Evolutionary conservation across 768 basidiomycete species (phyloP).

Genomic region (Kwoniella sp.): DNA sequence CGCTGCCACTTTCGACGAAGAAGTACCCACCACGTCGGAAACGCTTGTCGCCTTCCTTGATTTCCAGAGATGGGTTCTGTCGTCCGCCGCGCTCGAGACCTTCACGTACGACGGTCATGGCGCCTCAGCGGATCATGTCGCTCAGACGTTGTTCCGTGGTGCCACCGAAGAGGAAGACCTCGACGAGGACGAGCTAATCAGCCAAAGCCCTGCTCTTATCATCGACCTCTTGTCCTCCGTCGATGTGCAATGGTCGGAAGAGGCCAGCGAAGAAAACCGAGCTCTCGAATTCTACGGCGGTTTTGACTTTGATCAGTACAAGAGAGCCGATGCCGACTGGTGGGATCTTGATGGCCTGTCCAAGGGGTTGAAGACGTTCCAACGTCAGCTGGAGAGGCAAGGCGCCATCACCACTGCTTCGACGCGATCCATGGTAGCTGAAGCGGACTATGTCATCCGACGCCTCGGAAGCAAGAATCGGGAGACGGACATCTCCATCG

Average conservation of each 20-base stretch:
- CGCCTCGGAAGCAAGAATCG: slow-evolving; percentile 87
- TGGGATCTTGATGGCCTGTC: slow-evolving; percentile 63
- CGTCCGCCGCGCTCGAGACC: slow-evolving; percentile 81
- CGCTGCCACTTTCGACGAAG: slow-evolving; percentile 14
- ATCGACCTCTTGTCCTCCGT: slow-evolving; percentile 86
- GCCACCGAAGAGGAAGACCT: slow-evolving; percentile 58
- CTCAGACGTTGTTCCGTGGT: slow-evolving; percentile 75
- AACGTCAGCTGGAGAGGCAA: slow-evolving; percentile 67
- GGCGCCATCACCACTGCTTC: slow-evolving; percentile 65
- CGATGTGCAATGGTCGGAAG: slow-evolving; percentile 83
- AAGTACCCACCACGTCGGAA: slow-evolving; percentile 53
- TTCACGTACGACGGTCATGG: slow-evolving; percentile 80
- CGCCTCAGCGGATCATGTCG: slow-evolving; percentile 66
- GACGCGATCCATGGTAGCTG: slow-evolving; percentile 67
- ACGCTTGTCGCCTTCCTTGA: slow-evolving; percentile 74
- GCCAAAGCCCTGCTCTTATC: slow-evolving; percentile 77
- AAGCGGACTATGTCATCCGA: slow-evolving; percentile 75
- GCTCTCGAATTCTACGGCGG: slow-evolving; percentile 36
- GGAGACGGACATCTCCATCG: slow-evolving; percentile 74
- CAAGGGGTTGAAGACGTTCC: slow-evolving; percentile 67
- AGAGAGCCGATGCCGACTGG: slow-evolving; percentile 41
- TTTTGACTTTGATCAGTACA: slow-evolving; percentile 46
- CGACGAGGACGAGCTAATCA: slow-evolving; percentile 58
- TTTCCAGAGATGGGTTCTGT: slow-evolving; percentile 79
- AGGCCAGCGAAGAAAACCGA: slow-evolving; percentile 1